phyloP scores from a whole-genome alignment of 768 basidiomycete genomes.

The Pleurotus sapidus region DNA sequence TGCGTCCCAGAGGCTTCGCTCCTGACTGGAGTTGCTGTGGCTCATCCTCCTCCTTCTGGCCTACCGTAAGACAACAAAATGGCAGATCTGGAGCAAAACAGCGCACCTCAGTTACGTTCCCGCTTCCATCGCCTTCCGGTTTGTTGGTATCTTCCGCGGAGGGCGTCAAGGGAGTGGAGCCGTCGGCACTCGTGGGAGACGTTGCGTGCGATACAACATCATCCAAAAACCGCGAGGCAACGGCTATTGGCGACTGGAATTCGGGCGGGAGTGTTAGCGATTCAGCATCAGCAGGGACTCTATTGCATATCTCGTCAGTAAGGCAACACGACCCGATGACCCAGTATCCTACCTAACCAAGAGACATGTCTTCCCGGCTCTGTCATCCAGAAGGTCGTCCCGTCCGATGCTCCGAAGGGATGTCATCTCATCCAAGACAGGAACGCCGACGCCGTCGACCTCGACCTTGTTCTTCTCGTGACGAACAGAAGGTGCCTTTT shows the following conservation, averaged over 20 bases:
- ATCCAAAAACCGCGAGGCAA: slow-evolving; percentile 60
- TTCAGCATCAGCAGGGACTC: slow-evolving; percentile 6
- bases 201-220: slow-evolving; percentile 18
- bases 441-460: slow-evolving; percentile 48
- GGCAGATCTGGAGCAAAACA: neutral
- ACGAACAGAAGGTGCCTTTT: too few relatives aligned
- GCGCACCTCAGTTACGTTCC: slow-evolving; percentile 14
- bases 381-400: slow-evolving; percentile 8
- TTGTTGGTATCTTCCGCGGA: slow-evolving; percentile 13
- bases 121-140: slow-evolving; percentile 22
- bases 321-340: neutral
- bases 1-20: slow-evolving; percentile 10
- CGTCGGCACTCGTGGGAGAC: slow-evolving; percentile 9
- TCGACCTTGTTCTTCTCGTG: slow-evolving; percentile 24
- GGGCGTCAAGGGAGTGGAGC: slow-evolving; percentile 16
- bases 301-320: neutral
- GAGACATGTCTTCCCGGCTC: slow-evolving; percentile 5
- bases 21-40: slow-evolving; percentile 10
- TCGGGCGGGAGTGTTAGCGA: slow-evolving; percentile 3
- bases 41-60: slow-evolving; percentile 14
- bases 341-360: neutral
- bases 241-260: slow-evolving; percentile 45
- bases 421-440: slow-evolving; percentile 75
- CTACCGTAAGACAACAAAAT: neutral
- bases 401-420: slow-evolving; percentile 66